Conservation (phyloP, 305 asterid genomes). For the Fraxinus sp. region DNA sequence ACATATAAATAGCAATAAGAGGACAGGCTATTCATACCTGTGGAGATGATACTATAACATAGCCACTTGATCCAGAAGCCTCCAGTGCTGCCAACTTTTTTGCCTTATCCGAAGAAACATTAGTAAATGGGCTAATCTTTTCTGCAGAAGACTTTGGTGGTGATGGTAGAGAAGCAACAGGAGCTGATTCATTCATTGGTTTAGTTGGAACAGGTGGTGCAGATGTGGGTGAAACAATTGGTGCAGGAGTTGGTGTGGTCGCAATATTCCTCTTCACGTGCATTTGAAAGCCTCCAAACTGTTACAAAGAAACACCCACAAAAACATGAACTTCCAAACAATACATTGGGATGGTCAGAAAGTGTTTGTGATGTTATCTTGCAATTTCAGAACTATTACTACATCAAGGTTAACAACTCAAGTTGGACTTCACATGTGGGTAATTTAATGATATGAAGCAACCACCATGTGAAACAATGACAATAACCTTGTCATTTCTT, state of each 20-base stretch:
- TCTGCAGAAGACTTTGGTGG: slow-evolving; percentile 52
- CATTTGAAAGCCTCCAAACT: slow-evolving; percentile 79
- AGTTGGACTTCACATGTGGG: neutral
- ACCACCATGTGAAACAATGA: neutral
- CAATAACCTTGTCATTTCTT: neutral
- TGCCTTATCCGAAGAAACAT: slow-evolving; percentile 50
- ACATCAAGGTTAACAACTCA: slow-evolving; percentile 9
- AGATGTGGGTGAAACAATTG: slow-evolving; percentile 41
- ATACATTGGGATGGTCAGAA: slow-evolving; percentile 3
- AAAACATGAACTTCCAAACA: slow-evolving; percentile 8
- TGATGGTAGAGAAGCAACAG: slow-evolving; percentile 45
- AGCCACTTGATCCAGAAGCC: slow-evolving; percentile 65
- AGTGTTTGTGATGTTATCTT: neutral
- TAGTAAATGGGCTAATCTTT: slow-evolving; percentile 60
- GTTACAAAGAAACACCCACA: slow-evolving; percentile 16
- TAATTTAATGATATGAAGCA: neutral
- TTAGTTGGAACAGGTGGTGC: slow-evolving; percentile 51
- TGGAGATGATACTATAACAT: slow-evolving; percentile 66
- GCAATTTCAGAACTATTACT: slow-evolving; percentile 1
- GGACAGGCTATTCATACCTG: slow-evolving; percentile 41
- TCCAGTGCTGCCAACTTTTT: slow-evolving; percentile 67
- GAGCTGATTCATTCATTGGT: slow-evolving; percentile 43
- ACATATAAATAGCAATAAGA: slow-evolving; percentile 8
- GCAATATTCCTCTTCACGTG: slow-evolving; percentile 62
- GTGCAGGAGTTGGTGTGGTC: slow-evolving; percentile 42